Evolutionary conservation across 192 early-diverging fungal species (phyloP).

Genomic region (Coemansia sp.): DNA sequence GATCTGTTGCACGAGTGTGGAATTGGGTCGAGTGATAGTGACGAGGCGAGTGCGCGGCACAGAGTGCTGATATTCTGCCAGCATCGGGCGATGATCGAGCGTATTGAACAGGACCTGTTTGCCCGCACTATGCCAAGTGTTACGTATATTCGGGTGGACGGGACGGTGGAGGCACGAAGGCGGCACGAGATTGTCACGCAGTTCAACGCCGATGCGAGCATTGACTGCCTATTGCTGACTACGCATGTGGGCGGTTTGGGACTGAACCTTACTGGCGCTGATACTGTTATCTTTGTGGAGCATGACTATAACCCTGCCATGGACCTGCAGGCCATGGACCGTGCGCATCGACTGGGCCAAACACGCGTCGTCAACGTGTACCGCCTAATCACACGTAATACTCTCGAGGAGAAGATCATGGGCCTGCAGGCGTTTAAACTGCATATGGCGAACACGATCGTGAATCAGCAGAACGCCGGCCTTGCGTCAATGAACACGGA

Average conservation of each 20-base stretch:
- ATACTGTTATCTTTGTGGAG: constrained; percentile 98
- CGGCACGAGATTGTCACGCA: constrained; percentile 89
- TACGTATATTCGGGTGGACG: constrained; percentile 93
- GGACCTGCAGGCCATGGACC: constrained; percentile 99
- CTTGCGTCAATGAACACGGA: constrained; percentile 94
- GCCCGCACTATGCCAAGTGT: constrained; percentile 79
- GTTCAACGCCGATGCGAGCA: constrained; percentile 95
- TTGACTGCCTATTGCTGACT: constrained; percentile 91
- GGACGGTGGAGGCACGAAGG: constrained; percentile 73
- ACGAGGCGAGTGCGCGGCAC: constrained; percentile 56
- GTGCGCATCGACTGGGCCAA: constrained; percentile 97
- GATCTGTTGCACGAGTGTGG: constrained; percentile 93
- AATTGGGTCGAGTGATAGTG: constrained; percentile 61
- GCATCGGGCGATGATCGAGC: constrained; percentile 92
- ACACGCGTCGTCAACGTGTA: constrained; percentile 98
- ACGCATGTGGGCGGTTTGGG: constrained; percentile 97
- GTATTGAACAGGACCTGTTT: constrained; percentile 92
- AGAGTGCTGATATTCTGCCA: constrained; percentile 97
- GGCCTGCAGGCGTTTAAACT: constrained; percentile 97
- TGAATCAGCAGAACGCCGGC: constrained; percentile 95
- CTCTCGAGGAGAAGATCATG: constrained; percentile 99
- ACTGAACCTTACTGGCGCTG: constrained; percentile 97
- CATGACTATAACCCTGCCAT: constrained; percentile 99
- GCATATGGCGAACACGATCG: constrained; percentile 92
- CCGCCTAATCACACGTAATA: constrained; percentile 93